Base-by-base conservation (phyloP, 192 early-diverging fungal genomes). In the Backusella parvicylindrica region DNA sequence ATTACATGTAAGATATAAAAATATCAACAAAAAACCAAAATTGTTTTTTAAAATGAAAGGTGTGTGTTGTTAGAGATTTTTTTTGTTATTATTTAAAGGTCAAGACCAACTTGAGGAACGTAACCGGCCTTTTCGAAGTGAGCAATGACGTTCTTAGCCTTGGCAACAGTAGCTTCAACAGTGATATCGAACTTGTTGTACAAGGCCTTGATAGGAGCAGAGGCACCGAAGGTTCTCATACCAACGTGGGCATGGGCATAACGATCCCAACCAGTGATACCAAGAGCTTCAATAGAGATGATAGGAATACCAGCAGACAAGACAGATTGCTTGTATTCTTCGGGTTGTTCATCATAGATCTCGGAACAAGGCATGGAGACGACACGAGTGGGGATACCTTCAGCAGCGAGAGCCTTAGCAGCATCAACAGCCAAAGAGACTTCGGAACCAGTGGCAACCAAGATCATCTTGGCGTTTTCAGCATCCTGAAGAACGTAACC, bases 281-380 rank as follows among this genome's bases (percentile, higher is more conserved):
- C 71, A 81, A 95, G 83, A 11, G 94, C 95, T 84, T 99, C 98
- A 68, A 98, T 90, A 76, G 91, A 93, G 74, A 98, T 81, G 30
- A 92, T 86, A 6, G 96, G 96, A 41, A 96, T 80, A 28, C 92
- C 93, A 36, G 88, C 82, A 11, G 90, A 84, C 71, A 99, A 86
- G 26, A 99, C 96, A 16, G 84, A 81, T 28, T 91, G 85, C 81
- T 91, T 89, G 89, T 99, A 99, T 60, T 90, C 92, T 30, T 87
- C 77, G 11, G 88, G 56, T 86, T 99, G 97, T 64, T 91, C 91
- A 49, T 93, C 92, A 74, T 97, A 98, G 71, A 98, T 86, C 75
- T 94, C 94, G 79, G 90, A 85, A 70, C 92, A 97, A 28, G 98
- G 98, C 89, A 98, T 91, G 43, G 98, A 99, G 33, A 99, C 96